phyloP scores from a whole-genome alignment of 495 filamentous ascomycete species.

The Aspergillus saccharolyticus region DNA sequence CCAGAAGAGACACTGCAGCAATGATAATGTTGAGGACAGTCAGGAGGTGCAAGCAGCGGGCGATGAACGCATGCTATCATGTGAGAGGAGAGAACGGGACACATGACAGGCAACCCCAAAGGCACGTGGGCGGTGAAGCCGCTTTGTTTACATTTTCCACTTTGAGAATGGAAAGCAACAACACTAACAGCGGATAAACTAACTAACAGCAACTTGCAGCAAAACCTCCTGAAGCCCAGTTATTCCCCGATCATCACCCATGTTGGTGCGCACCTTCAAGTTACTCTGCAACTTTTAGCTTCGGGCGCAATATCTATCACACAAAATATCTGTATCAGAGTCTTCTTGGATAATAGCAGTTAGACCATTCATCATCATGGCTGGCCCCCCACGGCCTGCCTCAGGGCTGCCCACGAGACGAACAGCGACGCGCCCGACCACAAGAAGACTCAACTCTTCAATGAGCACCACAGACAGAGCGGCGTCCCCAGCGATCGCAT shows the following conservation, averaged over 20 bases:
- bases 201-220: conserved; percentile 12
- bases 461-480: conserved; percentile 35
- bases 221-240: conserved; percentile 9
- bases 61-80: conserved; percentile 28
- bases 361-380: conserved; percentile 44
- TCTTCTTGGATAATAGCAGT: background rate
- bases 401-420: conserved; percentile 48
- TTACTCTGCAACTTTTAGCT: background rate
- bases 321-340: background rate
- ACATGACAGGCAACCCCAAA: conserved; percentile 18
- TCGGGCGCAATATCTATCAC: background rate
- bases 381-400: conserved; percentile 49
- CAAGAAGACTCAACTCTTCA: conserved; percentile 31
- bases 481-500: conserved; percentile 59
- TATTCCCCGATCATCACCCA: background rate
- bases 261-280: background rate
- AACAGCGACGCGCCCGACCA: conserved; percentile 52
- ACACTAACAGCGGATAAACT: conserved; percentile 14
- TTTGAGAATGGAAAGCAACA: conserved; percentile 22
- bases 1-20: no score
- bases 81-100: conserved; percentile 32
- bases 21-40: background rate
- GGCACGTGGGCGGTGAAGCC: conserved; percentile 17
- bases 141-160: conserved; percentile 45
- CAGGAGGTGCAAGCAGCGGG: background rate